Evolutionary conservation across 2,329 filamentous ascomycete genomes (phyloP), one percentile per base, ranked within the genome.

Genomic region (Calonectria pseudoreteaudii): DNA sequence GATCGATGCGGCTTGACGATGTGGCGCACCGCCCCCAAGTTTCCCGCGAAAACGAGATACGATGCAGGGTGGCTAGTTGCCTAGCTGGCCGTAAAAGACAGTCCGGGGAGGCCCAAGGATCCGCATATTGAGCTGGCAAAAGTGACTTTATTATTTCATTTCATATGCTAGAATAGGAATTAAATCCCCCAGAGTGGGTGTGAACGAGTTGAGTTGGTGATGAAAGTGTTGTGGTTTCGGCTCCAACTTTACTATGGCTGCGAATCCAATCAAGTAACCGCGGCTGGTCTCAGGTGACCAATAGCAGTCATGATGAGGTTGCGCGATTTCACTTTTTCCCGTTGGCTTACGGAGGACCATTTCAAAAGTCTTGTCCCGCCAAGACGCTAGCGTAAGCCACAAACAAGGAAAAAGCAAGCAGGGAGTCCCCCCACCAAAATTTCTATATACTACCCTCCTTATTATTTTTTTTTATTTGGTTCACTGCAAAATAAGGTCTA

Each of bases 11-110:
- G 44, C 23, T 44, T 49, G 30, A 20, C 20, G 26, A 41, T 50
- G 70, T 65, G 70, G 70, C 66, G 70, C 62, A 47, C 60, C n/a
- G 14, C 31, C 6, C 49, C 52, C 30, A 26, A 8, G 18, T 30
- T 26, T 10, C 28, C n/a, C 20, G 66, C 9, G 28, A 65, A 73
- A 31, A 34, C 75, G 75, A 73, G 66, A 76, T 76, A 77, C 75
- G 75, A 72, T 64, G 70, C 74, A 36, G 47, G 26, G 8, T 56
- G 49, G 41, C 65, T 16, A 14, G 13, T 31, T 31, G 10, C 34
- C 56, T 9, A 56, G 26, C 16, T 26, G 18, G 56, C 23, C 18
- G 38, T 8, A 7, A 16, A 13, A 26, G 23, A 7, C 11, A n/a
- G 1, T 14, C 56, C 56, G 56, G 56, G 56, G 56, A 62, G 56